A percentile compares a stretch with the other conserved stretches of the same genome.
These are phyloP conservation scores for Naganishia friedmannii DNA, from an alignment of 768 basidiomycete species.

Conservation along the genomic window DNA sequence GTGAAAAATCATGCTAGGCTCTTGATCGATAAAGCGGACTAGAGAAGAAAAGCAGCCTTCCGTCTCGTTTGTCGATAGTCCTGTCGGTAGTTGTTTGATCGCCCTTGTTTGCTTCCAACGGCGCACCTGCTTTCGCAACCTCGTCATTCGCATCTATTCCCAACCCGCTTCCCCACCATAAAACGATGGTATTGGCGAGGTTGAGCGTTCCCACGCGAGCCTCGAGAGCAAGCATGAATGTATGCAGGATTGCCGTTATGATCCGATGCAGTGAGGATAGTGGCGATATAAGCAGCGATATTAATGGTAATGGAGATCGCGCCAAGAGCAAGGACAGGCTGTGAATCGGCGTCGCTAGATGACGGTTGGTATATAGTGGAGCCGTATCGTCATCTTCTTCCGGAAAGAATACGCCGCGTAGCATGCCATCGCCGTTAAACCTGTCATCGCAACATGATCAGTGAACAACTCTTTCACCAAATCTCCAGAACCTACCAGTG, in stretches of 20 bases:
- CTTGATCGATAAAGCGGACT: constrained; percentile 46
- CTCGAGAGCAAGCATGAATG: constrained; percentile 46
- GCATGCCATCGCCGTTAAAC: constrained; percentile 56
- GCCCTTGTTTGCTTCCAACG: background rate
- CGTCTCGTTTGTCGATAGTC: constrained; percentile 37
- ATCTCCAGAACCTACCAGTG: constrained; percentile 41
- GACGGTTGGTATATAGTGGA: constrained; percentile 51
- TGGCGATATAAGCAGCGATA: constrained; percentile 52
- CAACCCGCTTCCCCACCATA: constrained; percentile 50
- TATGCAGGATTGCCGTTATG: constrained; percentile 46
- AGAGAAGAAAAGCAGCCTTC: constrained; percentile 45
- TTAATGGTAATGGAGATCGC: constrained; percentile 43
- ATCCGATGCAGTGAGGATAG: constrained; percentile 49
- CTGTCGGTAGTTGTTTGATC: background rate
- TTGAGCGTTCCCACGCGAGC: constrained; percentile 47
- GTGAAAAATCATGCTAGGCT: constrained; percentile 54
- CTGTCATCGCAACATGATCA: constrained; percentile 31
- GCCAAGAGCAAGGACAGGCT: constrained; percentile 41
- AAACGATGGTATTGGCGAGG: constrained; percentile 53
- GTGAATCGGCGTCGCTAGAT: constrained; percentile 43
- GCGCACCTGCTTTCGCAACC: background rate
- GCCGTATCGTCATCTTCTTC: constrained; percentile 23
- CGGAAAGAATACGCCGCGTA: constrained; percentile 52
- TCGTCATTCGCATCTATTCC: constrained; percentile 37
- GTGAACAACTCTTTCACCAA: background rate